Evolutionary conservation across 2,329 filamentous ascomycete species (phyloP), one percentile per base, ranked within the genome.

Genomic region (Dactylonectria estremocensis): DNA sequence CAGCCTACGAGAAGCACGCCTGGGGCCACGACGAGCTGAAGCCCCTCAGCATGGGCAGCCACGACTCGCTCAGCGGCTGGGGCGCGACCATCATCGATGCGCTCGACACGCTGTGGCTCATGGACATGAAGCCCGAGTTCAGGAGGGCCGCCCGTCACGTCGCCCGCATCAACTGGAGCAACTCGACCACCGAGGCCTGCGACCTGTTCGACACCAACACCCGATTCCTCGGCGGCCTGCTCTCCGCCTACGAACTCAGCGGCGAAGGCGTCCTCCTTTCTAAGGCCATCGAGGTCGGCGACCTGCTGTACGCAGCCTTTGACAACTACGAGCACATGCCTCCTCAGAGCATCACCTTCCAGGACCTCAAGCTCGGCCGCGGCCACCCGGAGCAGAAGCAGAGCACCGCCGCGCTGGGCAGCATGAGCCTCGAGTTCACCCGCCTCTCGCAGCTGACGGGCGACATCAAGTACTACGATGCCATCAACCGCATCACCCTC

Each of bases 151-250:
- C 90, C 1, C 79, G 83, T 63, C 87, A 86, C 4, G 85, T 90
- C 5, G 79, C 85, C 3, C 65, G 68, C 5, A 62, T 76, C 61
- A 70, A 76, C 3, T 92, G 91, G 77, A 84, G 86, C 2, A 83
- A 80, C 0, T 87, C 87, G 0, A 77, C 70, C 0, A 69, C 68
- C 3, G 59, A 70, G 6, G 67, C 84, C 20, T 86, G 92, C 68
- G 91, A 91, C 57, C 79, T 92, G 1, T 92, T 92, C 64, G 91
- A 93, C 79, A 92, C 90, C 0, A 92, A 87, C 2, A 92, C 92
- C 66, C 85, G 91, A 37, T 92, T 92, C 74, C 84, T 93, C 0
- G 91, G 91, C 16, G 91, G 91, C 3, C 83, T 92, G 57, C 75
- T 93, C 54, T 88, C 88, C 10, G 90, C 91, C 0, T 92, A 92